A percentile compares a stretch with the other conserved stretches of the same genome.
Conservation (phyloP, 805 yeast genomes). For the Blastobotrys americana region DNA sequence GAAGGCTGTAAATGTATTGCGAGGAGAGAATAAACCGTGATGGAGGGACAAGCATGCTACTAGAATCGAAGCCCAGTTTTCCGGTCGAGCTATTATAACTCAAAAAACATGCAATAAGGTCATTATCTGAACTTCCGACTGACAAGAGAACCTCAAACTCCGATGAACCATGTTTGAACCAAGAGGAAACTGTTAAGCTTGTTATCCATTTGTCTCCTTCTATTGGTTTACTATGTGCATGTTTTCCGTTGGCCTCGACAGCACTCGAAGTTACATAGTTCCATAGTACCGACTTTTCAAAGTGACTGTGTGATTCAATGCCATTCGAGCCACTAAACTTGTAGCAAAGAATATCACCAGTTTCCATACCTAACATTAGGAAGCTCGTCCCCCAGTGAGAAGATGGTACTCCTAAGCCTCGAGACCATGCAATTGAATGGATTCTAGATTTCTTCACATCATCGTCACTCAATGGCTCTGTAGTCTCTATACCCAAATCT, state of each 20-base stretch:
- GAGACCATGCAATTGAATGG: slow-evolving; percentile 17
- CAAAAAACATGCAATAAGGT: not conserved
- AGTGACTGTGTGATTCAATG: too few species aligned
- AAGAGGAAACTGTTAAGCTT: not conserved
- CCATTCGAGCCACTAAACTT: not conserved
- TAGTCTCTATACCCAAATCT: slow-evolving; percentile 2
- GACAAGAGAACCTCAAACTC: too few species aligned
- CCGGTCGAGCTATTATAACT: not conserved
- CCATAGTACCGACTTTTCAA: too few species aligned
- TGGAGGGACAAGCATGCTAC: not conserved
- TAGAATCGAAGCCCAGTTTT: not conserved
- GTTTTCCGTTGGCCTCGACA: slow-evolving; percentile 8
- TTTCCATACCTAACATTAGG: slow-evolving; percentile 19
- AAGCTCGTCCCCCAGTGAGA: slow-evolving; percentile 19
- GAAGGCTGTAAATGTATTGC: not conserved
- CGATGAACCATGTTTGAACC: not conserved
- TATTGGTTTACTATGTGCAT: slow-evolving; percentile 8
- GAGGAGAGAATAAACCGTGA: not conserved
- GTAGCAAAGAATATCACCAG: slow-evolving; percentile 14
- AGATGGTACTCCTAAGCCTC: not conserved
- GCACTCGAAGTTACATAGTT: too few species aligned
- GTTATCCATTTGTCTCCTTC: slow-evolving; percentile 12
- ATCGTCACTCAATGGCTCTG: not conserved
- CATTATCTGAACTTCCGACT: not conserved
- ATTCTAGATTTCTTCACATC: slow-evolving; percentile 6